phyloP scores from a whole-genome alignment of 306 rosid species.

The Cicer yamashitae region DNA sequence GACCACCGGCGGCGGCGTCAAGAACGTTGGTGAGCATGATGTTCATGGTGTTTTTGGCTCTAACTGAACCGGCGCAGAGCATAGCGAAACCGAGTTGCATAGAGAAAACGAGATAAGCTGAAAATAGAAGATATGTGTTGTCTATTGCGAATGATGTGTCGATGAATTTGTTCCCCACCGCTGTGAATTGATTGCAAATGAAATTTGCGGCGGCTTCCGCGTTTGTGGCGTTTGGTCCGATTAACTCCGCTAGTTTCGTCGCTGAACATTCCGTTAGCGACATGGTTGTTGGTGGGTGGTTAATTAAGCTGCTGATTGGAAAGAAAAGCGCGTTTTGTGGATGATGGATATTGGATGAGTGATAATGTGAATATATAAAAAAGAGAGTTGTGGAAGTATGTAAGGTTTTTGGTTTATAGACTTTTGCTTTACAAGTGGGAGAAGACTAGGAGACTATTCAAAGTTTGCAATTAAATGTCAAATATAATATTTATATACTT shows the following conservation, averaged over 20 bases:
- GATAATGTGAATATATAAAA: constrained; percentile 4
- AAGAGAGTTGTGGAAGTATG: background rate
- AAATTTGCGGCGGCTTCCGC: constrained; percentile 60
- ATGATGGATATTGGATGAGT: background rate
- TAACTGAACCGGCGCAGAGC: constrained; percentile 99
- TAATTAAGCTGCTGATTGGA: background rate
- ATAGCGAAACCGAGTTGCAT: constrained; percentile 98
- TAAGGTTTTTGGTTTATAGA: background rate
- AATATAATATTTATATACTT: too few relatives aligned
- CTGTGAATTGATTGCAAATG: constrained; percentile 62
- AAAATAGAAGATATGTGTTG: constrained; percentile 84
- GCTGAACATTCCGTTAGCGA: constrained; percentile 48
- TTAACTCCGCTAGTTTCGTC: constrained; percentile 47
- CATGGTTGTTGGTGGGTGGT: constrained; percentile 32
- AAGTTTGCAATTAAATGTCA: background rate
- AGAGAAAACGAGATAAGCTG: constrained; percentile 95
- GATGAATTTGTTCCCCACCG: constrained; percentile 43
- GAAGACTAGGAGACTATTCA: constrained; percentile 36
- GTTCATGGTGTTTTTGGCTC: constrained; percentile 99
- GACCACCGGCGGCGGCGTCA: constrained; percentile 87
- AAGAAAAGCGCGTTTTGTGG: background rate
- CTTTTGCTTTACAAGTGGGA: background rate
- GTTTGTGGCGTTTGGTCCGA: constrained; percentile 71
- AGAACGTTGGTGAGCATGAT: constrained; percentile 98
- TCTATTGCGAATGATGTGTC: constrained; percentile 71